Conservation (phyloP, 2,329 filamentous ascomycete species). For the Elsinoe batatas region DNA sequence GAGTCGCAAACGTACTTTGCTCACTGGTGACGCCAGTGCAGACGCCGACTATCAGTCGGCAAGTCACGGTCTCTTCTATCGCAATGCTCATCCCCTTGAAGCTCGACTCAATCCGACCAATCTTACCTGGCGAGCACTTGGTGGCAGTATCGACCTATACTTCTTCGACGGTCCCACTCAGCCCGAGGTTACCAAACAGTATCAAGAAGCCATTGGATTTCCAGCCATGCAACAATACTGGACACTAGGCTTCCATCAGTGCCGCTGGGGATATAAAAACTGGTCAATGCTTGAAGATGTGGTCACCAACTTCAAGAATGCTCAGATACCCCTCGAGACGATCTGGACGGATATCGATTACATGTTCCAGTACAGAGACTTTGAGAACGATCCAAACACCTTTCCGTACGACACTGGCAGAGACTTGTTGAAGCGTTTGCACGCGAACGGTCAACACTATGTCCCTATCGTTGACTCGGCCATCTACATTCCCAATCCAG, state of each 20-base stretch:
- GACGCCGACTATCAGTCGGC: slow-evolving; percentile 52
- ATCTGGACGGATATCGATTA: slow-evolving; percentile 43
- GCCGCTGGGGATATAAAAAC: slow-evolving; percentile 61
- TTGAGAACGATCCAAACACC: slow-evolving; percentile 45
- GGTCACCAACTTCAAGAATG: slow-evolving; percentile 43
- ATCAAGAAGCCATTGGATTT: slow-evolving; percentile 55
- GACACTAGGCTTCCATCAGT: slow-evolving; percentile 74
- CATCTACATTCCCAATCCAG: slow-evolving; percentile 64
- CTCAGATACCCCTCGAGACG: slow-evolving; percentile 48
- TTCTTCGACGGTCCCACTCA: slow-evolving; percentile 66
- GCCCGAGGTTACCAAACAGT: slow-evolving; percentile 58
- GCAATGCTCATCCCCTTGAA: slow-evolving; percentile 61
- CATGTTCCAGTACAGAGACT: slow-evolving; percentile 53
- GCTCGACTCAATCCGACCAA: slow-evolving; percentile 53
- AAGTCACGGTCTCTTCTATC: slow-evolving; percentile 67
- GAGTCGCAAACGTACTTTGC: slow-evolving; percentile 42
- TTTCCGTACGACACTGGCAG: slow-evolving; percentile 42
- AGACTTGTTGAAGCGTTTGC: slow-evolving; percentile 44
- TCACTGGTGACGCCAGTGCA: slow-evolving; percentile 43
- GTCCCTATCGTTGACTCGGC: slow-evolving; percentile 52
- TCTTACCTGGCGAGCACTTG: slow-evolving; percentile 64
- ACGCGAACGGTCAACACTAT: slow-evolving; percentile 47
- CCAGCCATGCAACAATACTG: slow-evolving; percentile 75
- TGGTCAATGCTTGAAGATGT: slow-evolving; percentile 56
- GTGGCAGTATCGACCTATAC: slow-evolving; percentile 69